Evolutionary conservation across 768 basidiomycete species (phyloP), one percentile per base, ranked within the genome.

Genomic region (Obba rivulosa): DNA sequence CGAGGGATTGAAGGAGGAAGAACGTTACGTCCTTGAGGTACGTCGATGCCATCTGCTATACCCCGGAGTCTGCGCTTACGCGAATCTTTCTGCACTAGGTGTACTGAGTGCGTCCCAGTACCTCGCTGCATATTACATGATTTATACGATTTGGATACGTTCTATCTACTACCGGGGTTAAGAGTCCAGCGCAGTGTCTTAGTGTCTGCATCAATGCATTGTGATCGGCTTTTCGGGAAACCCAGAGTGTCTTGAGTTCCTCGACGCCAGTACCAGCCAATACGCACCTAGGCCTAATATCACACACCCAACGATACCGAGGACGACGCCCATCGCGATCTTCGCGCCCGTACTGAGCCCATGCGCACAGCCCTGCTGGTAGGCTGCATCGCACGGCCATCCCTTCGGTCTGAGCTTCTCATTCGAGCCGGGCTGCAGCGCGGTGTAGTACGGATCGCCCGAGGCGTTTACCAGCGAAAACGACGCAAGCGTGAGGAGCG

Each of bases 1-100:
- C 23, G 94, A 98, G 69, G 73, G 82, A 39, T 67, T 94, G 60
- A 96, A 99, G 71, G 95, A 94, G 66, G 92, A 93, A 59, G 96
- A 98, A 67, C 85, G 95, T 39, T 99, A 98, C 67, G 92, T 99
- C 8, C 78, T 98, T 20, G 96, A 99, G 79, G 96, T 91, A 20
- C 9, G 38, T n/a, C 16, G 8, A n/a, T n/a, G n/a, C 28, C 28
- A 31, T 31, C 28, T 13, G n/a, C n/a, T n/a, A n/a, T n/a, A 31
- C 13, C 28, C 5, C 28, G 28, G 13, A 31, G 7, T 7, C 5
- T 31, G 28, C 28, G 13, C 5, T 13, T 7, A 5, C 13, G 28
- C 5, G 7, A 31, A 13, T 31, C 28, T 13, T 13, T 13, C 7
- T 31, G 5, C 13, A 13, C 28, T 31, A 31, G 28, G 28, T 31